Evolutionary conservation across 2,329 filamentous ascomycete genomes (phyloP).

Genomic region (Tolypocladium ophioglossoides): DNA sequence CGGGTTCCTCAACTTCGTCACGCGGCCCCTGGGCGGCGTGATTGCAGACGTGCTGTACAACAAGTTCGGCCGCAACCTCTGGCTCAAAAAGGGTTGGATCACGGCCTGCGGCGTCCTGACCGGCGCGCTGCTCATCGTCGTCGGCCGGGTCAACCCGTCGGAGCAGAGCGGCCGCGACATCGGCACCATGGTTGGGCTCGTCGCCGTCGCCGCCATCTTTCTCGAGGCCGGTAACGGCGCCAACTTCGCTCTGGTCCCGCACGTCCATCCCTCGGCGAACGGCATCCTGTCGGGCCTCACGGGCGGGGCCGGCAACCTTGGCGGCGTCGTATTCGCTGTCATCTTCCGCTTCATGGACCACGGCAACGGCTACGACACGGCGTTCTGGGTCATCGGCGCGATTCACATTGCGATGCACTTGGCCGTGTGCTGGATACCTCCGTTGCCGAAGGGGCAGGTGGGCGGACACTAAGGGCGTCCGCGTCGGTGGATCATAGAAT

Average conservation of each 20-base stretch:
- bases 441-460: slow-evolving; percentile 38
- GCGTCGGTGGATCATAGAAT: not conserved
- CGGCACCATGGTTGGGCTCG: slow-evolving; percentile 62
- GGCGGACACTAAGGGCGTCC: slow-evolving; percentile 13
- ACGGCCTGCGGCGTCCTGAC: slow-evolving; percentile 44
- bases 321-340: slow-evolving; percentile 79
- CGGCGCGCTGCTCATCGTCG: slow-evolving; percentile 49
- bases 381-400: slow-evolving; percentile 74
- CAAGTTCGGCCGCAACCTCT: slow-evolving; percentile 19
- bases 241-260: slow-evolving; percentile 78
- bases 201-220: slow-evolving; percentile 72
- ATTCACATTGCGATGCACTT: slow-evolving; percentile 64
- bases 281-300: slow-evolving; percentile 67
- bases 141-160: slow-evolving; percentile 54
- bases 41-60: slow-evolving; percentile 40
- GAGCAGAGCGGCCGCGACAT: slow-evolving; percentile 26
- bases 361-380: slow-evolving; percentile 54
- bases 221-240: slow-evolving; percentile 77
- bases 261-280: slow-evolving; percentile 76
- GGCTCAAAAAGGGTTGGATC: slow-evolving; percentile 36
- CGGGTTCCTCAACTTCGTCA: slow-evolving; percentile 61
- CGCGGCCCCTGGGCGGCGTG: slow-evolving; percentile 55
- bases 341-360: slow-evolving; percentile 59
- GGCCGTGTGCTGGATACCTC: slow-evolving; percentile 43
- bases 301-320: slow-evolving; percentile 73